Evolutionary conservation across 345 rosid species (phyloP).

Genomic region (Syzygium grande): DNA sequence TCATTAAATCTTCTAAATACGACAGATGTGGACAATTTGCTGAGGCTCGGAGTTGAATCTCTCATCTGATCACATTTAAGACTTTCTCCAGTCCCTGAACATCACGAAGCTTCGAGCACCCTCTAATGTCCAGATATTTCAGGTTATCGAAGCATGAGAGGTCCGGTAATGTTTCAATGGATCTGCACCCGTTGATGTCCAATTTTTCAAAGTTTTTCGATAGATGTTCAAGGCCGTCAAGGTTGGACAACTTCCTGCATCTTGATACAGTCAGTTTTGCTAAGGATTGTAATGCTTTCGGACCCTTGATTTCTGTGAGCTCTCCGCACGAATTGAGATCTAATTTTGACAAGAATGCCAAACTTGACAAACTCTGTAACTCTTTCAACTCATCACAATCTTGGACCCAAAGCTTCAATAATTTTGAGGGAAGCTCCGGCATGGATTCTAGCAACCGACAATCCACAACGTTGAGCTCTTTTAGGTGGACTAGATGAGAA

Average conservation of each 20-base stretch:
- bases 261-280: accelerated
- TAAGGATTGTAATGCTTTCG: background rate
- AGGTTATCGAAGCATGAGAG: background rate
- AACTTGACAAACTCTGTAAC: background rate
- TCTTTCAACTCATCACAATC: background rate
- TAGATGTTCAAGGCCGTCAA: background rate
- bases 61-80: background rate
- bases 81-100: background rate
- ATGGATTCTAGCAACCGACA: background rate
- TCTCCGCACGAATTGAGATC: accelerated
- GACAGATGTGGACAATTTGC: background rate
- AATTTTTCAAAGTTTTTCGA: accelerated
- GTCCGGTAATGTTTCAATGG: background rate
- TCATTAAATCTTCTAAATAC: background rate
- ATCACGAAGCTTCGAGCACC: background rate
- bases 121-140: accelerated
- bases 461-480: accelerated
- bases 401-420: accelerated
- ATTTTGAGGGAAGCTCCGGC: background rate
- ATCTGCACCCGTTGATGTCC: background rate
- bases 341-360: background rate
- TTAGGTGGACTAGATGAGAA: background rate
- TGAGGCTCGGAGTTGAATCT: background rate
- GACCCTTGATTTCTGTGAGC: background rate
- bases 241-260: background rate